Evolutionary conservation across 805 yeast genomes (phyloP), one percentile per base, ranked within the genome.

Genomic region (Danielia reshetovae): DNA sequence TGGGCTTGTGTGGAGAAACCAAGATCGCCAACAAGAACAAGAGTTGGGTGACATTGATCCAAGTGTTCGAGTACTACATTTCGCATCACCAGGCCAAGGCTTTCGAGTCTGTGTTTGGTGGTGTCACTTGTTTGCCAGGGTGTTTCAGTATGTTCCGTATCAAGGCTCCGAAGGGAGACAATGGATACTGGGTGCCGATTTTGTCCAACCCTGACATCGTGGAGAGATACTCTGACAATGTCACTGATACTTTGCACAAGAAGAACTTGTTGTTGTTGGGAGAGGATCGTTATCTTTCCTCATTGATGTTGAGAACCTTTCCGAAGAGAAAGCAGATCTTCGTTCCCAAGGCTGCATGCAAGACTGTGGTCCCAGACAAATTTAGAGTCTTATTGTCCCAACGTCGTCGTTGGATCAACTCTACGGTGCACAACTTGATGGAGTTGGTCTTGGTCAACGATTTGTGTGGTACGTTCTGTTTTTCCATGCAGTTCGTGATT

Each of bases 1-100:
- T 88, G 95, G 97, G 96, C 2, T 66, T 88, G 28, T 88, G 97
- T 70, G 97, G 97, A 32, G 97, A 88, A 56, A 88, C 97, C 0
- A 87, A 85, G 58, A 88, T 88, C 49, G 76, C 94, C 4, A 88
- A 88, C 59, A 88, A 88, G 57, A 57, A 72, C 3, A 79, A 75
- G 40, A 75, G 88, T 10, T 88, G 96, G 95, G 95, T 87, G 11
- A 85, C 96, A 1, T 83, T 85, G 24, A 88, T 88, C 52, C 97
- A 88, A 64, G 96, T 88, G 18, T 88, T 88, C 57, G 96, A 88
- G 52, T 88, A 88, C 57, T 88, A 81, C 60, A 85, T 88, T 43
- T 87, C 96, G 4, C 96, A 88, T 61, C 97, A 88, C 62, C 95
- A 85, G 55, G 79, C 96, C 1, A 88, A 88, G 59, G 95, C 96